A percentile compares a stretch with the other conserved stretches of the same genome.
These are phyloP conservation scores for Dalbergia cochinchinensis DNA, from an alignment of 306 rosid species.

Conservation along the genomic window DNA sequence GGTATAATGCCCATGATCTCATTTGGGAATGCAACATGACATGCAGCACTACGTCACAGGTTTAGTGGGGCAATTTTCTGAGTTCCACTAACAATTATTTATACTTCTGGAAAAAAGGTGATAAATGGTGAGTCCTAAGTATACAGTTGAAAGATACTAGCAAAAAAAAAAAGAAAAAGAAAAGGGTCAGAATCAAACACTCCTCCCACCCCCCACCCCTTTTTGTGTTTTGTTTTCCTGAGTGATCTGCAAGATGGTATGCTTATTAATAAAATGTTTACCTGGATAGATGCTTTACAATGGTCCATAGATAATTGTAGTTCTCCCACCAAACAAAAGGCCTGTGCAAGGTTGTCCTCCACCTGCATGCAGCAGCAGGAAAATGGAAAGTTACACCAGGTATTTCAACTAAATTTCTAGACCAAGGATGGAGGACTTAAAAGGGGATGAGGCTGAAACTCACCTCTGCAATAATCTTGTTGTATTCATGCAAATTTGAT, in stretches of 20 bases:
- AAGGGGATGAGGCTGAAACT: slow-evolving; percentile 40
- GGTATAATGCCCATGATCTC: neutral
- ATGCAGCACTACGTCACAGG: neutral
- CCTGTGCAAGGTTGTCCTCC: slow-evolving; percentile 88
- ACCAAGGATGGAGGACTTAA: neutral
- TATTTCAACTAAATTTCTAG: neutral
- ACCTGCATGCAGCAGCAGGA: slow-evolving; percentile 60
- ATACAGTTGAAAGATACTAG: slow-evolving; percentile 15
- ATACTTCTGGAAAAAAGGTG: slow-evolving; percentile 26
- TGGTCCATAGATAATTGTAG: slow-evolving; percentile 62
- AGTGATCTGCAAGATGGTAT: slow-evolving; percentile 24
- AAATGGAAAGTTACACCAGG: slow-evolving; percentile 36
- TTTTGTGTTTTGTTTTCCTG: neutral
- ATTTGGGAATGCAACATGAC: slow-evolving; percentile 18
- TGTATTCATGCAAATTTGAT: slow-evolving; percentile 75
- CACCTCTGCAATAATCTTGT: slow-evolving; percentile 82
- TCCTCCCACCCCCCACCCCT: neutral
- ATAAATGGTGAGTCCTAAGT: slow-evolving; percentile 2
- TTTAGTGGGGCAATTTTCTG: slow-evolving; percentile 6
- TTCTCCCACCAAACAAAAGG: slow-evolving; percentile 72
- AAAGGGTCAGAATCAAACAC: slow-evolving; percentile 6
- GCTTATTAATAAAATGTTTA: slow-evolving; percentile 34
- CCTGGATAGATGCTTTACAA: slow-evolving; percentile 88
- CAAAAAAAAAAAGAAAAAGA: no score
- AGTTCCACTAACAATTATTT: slow-evolving; percentile 28